Conservation (phyloP, 2,329 filamentous ascomycete genomes). For the Stemphylium vesicarium region DNA sequence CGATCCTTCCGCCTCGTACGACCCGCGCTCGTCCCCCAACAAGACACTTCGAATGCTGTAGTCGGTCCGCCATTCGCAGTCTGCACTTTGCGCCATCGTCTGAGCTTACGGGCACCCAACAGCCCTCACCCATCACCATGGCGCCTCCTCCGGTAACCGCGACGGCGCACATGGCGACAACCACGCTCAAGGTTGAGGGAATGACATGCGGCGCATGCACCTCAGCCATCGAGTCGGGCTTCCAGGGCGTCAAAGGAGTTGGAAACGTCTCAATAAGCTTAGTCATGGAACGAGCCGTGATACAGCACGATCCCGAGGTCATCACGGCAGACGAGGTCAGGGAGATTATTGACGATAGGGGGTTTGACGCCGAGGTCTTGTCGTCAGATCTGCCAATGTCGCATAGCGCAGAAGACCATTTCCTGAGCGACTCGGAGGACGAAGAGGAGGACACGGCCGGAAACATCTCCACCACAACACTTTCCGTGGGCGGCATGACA, state of each 20-base stretch:
- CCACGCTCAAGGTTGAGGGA: conserved; percentile 87
- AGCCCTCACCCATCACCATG: conserved; percentile 26
- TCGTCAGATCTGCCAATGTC: conserved; percentile 74
- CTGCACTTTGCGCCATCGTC: conserved; percentile 2
- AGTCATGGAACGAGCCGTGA: conserved; percentile 93
- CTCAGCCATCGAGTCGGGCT: conserved; percentile 90
- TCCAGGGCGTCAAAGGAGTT: conserved; percentile 80
- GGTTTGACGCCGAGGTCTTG: conserved; percentile 91
- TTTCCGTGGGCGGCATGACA: conserved; percentile 87
- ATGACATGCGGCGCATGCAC: conserved; percentile 92
- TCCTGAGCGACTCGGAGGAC: conserved; percentile 45
- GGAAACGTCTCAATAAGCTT: conserved; percentile 89
- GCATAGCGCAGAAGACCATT: conserved; percentile 45
- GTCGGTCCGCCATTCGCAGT: neutral
- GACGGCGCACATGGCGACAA: conserved; percentile 75
- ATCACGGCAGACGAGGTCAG: conserved; percentile 77
- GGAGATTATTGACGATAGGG: conserved; percentile 88
- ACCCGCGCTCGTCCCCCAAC: conserved; percentile 17
- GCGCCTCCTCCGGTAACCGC: conserved; percentile 31
- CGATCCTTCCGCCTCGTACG: conserved; percentile 19
- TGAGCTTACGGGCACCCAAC: conserved; percentile 7
- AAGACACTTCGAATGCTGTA: conserved; percentile 16
- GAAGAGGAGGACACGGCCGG: conserved; percentile 51
- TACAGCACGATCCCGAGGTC: conserved; percentile 81
- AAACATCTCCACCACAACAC: conserved; percentile 64